A percentile compares a stretch with the other conserved stretches of the same genome.
Conservation (phyloP, 352 stramenopile genomes). For the Saprolegnia parasitica region DNA sequence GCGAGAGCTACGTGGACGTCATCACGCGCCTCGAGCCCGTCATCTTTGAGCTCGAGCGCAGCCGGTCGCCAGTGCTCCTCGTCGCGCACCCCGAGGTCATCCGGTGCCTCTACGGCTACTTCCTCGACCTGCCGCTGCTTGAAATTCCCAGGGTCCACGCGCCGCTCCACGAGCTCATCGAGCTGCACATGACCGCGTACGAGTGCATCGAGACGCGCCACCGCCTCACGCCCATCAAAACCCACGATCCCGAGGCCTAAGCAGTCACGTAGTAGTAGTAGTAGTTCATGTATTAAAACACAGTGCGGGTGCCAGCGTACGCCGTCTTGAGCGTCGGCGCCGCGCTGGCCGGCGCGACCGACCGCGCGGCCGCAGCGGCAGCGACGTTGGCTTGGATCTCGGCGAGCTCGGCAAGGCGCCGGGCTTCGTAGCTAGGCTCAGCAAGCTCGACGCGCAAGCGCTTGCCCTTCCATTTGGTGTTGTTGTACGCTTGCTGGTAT, state of each 20-base stretch:
- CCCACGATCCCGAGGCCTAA: not conserved
- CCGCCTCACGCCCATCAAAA: not conserved
- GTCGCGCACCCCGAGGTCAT: conserved; percentile 83
- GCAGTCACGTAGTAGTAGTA: not conserved
- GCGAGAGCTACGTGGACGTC: conserved; percentile 92
- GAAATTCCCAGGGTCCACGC: conserved; percentile 14
- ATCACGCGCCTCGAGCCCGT: conserved; percentile 89
- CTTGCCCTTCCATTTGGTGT: conserved; percentile 27
- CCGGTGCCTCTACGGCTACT: conserved; percentile 86
- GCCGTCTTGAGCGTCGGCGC: not conserved
- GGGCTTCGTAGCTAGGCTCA: not conserved
- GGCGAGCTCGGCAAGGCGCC: not conserved
- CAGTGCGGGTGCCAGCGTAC: conserved; percentile 10
- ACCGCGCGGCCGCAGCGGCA: conserved; percentile 11
- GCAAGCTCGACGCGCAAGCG: conserved; percentile 19
- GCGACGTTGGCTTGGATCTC: not conserved
- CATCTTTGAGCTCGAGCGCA: conserved; percentile 90
- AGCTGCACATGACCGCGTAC: conserved; percentile 26
- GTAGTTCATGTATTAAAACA: not conserved
- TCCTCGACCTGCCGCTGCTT: conserved; percentile 51
- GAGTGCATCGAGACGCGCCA: conserved; percentile 20
- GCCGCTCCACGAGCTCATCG: conserved; percentile 16
- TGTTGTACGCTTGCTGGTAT: conserved; percentile 26
- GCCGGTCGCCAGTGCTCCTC: conserved; percentile 79
- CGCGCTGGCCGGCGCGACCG: not conserved